phyloP scores from a whole-genome alignment of 2,329 filamentous ascomycete genomes.

The Zymoseptoria tritici region DNA sequence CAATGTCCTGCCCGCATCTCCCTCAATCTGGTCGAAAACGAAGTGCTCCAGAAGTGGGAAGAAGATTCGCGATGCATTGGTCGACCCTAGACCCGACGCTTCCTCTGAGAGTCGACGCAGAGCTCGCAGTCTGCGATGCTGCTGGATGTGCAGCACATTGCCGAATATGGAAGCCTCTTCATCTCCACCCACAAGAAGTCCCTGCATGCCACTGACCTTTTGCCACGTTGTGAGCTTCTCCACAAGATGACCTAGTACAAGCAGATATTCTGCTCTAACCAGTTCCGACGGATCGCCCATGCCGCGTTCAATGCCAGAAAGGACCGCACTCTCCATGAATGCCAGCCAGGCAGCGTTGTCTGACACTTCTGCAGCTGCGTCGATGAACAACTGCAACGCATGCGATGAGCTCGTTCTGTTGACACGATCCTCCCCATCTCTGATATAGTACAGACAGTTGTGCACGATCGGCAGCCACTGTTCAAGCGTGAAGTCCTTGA shows the following conservation, averaged over 20 bases:
- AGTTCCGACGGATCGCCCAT: conserved; percentile 73
- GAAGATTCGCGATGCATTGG: conserved; percentile 78
- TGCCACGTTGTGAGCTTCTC: conserved; percentile 62
- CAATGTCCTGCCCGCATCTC: conserved; percentile 70
- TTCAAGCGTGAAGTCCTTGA: conserved; percentile 56
- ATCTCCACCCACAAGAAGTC: conserved; percentile 62
- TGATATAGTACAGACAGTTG: conserved; percentile 83
- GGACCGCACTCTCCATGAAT: conserved; percentile 57
- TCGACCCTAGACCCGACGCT: conserved; percentile 61
- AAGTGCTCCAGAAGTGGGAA: conserved; percentile 91
- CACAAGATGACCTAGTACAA: conserved; percentile 71
- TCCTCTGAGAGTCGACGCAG: conserved; percentile 67
- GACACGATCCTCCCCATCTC: conserved; percentile 78
- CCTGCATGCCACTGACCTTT: conserved; percentile 64
- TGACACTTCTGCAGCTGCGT: conserved; percentile 47
- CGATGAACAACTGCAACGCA: conserved; percentile 69
- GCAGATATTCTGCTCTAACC: conserved; percentile 73
- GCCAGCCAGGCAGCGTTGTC: conserved; percentile 42
- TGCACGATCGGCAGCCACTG: conserved; percentile 86
- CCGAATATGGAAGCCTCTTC: conserved; percentile 84
- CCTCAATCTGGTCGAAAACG: conserved; percentile 73
- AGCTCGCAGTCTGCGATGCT: conserved; percentile 76
- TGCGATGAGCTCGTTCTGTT: conserved; percentile 79
- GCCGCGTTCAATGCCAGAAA: conserved; percentile 70
- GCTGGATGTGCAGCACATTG: conserved; percentile 84